Evolutionary conservation across 306 rosid genomes (phyloP).

Genomic region (Rosa persica): DNA sequence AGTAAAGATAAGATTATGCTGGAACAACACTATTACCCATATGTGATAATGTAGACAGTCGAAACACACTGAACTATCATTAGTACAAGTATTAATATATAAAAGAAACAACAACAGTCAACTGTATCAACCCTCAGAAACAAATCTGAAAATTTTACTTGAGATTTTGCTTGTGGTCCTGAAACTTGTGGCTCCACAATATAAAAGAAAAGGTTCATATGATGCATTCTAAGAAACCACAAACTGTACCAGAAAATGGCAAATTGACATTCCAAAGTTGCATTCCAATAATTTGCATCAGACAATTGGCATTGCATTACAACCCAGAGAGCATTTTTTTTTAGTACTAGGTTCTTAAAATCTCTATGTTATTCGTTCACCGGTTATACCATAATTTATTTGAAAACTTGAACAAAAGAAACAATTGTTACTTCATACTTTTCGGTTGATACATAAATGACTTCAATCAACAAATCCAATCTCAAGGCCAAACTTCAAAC

Average conservation of each 20-base stretch:
- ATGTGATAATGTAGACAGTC: neutral
- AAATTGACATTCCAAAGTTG: neutral
- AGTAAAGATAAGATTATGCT: neutral
- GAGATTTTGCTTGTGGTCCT: neutral
- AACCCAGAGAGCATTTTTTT: neutral
- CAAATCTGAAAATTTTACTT: neutral
- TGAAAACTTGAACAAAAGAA: neutral
- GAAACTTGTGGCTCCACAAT: neutral
- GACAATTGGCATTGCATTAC: neutral
- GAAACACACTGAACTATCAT: neutral
- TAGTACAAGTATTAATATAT: neutral
- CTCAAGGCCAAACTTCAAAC: neutral
- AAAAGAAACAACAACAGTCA: neutral
- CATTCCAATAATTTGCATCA: neutral
- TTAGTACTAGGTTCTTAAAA: neutral
- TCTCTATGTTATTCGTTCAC: neutral
- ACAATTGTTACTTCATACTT: neutral
- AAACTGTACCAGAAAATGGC: neutral
- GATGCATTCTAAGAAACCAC: neutral
- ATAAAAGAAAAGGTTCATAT: neutral
- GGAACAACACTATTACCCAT: neutral
- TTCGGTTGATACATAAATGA: neutral
- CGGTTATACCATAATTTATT: neutral
- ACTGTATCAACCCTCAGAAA: neutral
- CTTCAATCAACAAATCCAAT: neutral